phyloP scores from a whole-genome alignment of 805 yeast genomes.

The Teunomyces tritomae region DNA sequence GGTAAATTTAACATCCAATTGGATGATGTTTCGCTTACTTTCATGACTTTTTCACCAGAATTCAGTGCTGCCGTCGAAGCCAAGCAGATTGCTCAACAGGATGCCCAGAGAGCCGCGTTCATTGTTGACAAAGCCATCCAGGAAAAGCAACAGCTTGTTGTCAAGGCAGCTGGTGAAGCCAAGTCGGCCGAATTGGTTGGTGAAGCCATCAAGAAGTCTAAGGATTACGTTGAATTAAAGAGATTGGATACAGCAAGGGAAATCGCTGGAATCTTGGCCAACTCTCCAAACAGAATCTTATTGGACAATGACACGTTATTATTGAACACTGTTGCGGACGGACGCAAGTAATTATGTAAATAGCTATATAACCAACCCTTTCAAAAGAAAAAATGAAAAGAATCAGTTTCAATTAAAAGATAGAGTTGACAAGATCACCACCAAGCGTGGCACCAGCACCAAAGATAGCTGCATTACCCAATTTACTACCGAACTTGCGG shows the following conservation, averaged over 20 bases:
- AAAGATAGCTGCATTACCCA: slow-evolving; percentile 90
- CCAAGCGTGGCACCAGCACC: slow-evolving; percentile 98
- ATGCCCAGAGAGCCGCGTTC: slow-evolving; percentile 97
- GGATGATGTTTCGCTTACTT: slow-evolving; percentile 96
- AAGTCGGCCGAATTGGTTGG: slow-evolving; percentile 97
- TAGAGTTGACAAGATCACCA: slow-evolving; percentile 71
- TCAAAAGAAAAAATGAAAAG: not conserved
- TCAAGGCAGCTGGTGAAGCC: slow-evolving; percentile 98
- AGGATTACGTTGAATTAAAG: slow-evolving; percentile 94
- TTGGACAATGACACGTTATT: slow-evolving; percentile 90
- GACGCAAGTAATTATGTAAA: slow-evolving; percentile 44
- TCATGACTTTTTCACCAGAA: slow-evolving; percentile 96
- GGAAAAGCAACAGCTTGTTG: slow-evolving; percentile 96
- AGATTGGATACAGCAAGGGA: slow-evolving; percentile 97
- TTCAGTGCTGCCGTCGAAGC: slow-evolving; percentile 97
- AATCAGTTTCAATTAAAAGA: slow-evolving; percentile 40
- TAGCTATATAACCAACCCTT: slow-evolving; percentile 1
- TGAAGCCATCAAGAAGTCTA: slow-evolving; percentile 96
- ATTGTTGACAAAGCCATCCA: slow-evolving; percentile 95
- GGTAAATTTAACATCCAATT: slow-evolving; percentile 78
- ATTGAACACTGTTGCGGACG: slow-evolving; percentile 82
- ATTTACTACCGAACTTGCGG: slow-evolving; percentile 70
- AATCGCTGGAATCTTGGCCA: slow-evolving; percentile 80
- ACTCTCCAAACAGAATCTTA: slow-evolving; percentile 87
- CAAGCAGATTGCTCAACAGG: slow-evolving; percentile 98